A percentile compares a stretch with the other conserved stretches of the same genome.
Conservation (phyloP, 805 yeast genomes). For the Blastobotrys attinorum region DNA sequence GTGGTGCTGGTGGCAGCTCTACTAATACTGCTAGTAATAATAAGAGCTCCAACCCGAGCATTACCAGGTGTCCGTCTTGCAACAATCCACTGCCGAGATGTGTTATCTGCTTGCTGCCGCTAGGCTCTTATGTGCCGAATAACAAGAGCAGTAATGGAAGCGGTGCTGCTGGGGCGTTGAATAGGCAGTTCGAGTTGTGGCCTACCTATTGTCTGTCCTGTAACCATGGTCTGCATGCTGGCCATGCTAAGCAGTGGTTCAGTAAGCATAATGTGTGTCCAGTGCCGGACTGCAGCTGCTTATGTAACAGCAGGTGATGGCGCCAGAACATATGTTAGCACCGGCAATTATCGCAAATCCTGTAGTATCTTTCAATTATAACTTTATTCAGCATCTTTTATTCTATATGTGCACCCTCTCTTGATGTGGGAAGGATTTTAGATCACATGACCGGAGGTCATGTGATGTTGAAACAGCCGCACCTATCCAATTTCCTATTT, state of each 20-base stretch:
- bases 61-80: constrained; percentile 64
- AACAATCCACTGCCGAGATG: constrained; percentile 84
- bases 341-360: not conserved
- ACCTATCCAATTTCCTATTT: no score
- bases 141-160: constrained; percentile 12
- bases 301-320: constrained; percentile 44
- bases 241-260: constrained; percentile 96
- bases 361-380: not conserved
- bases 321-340: no score
- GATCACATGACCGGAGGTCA: no score
- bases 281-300: constrained; percentile 85
- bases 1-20: no score
- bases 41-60: not conserved
- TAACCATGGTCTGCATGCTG: constrained; percentile 91
- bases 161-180: constrained; percentile 24
- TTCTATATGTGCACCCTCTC: no score
- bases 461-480: no score
- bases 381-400: no score
- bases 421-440: no score
- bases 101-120: constrained; percentile 74
- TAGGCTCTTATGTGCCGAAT: constrained; percentile 41
- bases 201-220: constrained; percentile 87
- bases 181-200: constrained; percentile 61
- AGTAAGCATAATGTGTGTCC: constrained; percentile 82
- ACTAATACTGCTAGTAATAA: no score